phyloP scores from a whole-genome alignment of 805 yeast species.

The Metschnikowia kofuensis region DNA sequence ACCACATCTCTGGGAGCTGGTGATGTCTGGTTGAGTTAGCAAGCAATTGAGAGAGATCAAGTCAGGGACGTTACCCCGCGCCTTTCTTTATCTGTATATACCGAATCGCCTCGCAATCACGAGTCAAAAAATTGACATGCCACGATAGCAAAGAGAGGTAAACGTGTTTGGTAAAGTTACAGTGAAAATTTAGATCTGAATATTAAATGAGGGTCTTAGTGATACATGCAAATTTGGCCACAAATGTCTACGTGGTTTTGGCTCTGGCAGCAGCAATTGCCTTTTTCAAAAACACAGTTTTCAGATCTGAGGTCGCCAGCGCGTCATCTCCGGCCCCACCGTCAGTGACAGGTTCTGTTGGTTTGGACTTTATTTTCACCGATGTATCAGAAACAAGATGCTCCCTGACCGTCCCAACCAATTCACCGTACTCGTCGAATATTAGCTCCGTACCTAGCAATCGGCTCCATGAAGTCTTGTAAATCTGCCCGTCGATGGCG shows the following conservation, averaged over 20 bases:
- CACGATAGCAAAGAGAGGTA: too few species aligned
- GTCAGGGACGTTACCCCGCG: too few species aligned
- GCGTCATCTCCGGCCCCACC: constrained; percentile 16
- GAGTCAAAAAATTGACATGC: too few species aligned
- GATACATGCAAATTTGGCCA: too few species aligned
- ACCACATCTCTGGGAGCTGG: constrained; percentile 10
- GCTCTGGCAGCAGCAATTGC: constrained; percentile 18
- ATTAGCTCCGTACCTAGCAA: constrained; percentile 71
- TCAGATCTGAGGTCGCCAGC: constrained; percentile 16
- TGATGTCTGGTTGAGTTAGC: not conserved
- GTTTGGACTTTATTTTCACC: constrained; percentile 22
- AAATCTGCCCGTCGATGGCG: constrained; percentile 47
- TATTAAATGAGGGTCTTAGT: too few species aligned
- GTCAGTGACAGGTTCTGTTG: constrained; percentile 11
- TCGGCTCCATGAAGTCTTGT: constrained; percentile 72
- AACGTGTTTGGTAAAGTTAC: too few species aligned
- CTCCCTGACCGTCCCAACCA: constrained; percentile 38
- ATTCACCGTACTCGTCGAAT: constrained; percentile 42
- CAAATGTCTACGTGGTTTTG: not conserved
- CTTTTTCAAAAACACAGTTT: constrained; percentile 21
- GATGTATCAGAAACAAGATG: constrained; percentile 32
- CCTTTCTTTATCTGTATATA: too few species aligned
- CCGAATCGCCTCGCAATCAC: too few species aligned
- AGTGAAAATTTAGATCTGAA: too few species aligned
- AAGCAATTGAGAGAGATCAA: too few species aligned